Base-by-base conservation (phyloP, 1,284 basidiomycete species). In the Sanghuangporus baumii region DNA sequence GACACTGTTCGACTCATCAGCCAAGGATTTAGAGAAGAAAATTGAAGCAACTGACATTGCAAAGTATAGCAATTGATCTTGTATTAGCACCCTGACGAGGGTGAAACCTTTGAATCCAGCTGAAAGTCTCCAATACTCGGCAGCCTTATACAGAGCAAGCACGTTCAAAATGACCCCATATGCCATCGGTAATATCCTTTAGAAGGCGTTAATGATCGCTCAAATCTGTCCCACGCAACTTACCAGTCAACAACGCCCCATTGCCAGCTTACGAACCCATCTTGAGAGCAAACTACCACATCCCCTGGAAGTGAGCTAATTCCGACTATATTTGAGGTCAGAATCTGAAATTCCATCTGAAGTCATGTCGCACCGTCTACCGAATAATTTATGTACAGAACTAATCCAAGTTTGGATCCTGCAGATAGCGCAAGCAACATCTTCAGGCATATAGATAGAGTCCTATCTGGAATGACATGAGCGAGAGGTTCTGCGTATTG, bases 401-500 rank as follows among this genome's bases (percentile, higher is more conserved):
- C 14, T 11, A 56, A 14, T 23, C n/a, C 55, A 9, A 56, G n/a
- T 38, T 56, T 56, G 18, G 1, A 18, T 9, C 12, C 37, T 6
- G n/a, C 55, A n/a, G 37, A 31, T 8, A 56, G 12, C 20, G 18
- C 36, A 23, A 56, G 37, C 55, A 41, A 3, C 2, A 18, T 34
- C 2, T 56, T 40, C 4, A 56, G 20, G 18, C 2, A 18, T 20
- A 56, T 38, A 12, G 55, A 38, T 12, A 56, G 18, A 11, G n/a
- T 6, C 23, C n/a, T 56, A n/a, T 41, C 55, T 56, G n/a, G 26
- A 31, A 31, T 1, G 3, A 31, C 26, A 3, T 31, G 2, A 4
- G 26, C 2, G 50, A 66, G 36, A 20, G 67, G 56, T 48, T 57
- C 7, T 66, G 50, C 14, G 63, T 37, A 58, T 40, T 31, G 26